Evolutionary conservation across 495 filamentous ascomycete species (phyloP).

Genomic region (Hyaloscypha variabilis): DNA sequence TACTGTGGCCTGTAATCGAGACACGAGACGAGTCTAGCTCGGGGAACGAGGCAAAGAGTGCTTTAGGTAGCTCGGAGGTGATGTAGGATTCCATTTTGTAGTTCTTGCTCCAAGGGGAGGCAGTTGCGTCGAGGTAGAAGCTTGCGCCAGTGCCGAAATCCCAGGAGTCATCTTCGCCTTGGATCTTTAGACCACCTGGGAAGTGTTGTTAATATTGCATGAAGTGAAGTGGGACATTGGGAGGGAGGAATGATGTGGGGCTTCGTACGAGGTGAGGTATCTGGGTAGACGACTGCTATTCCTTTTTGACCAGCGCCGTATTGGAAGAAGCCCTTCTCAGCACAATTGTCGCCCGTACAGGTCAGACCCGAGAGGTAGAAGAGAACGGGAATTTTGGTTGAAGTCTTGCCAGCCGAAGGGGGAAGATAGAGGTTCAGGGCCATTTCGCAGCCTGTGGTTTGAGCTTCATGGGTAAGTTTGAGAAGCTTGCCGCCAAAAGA

Average conservation of each 20-base stretch:
- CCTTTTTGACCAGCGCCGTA: slow-evolving; percentile 72
- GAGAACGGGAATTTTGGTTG: slow-evolving; percentile 74
- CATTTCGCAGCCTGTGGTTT: slow-evolving; percentile 69
- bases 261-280: slow-evolving; percentile 82
- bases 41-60: slow-evolving; percentile 68
- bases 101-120: slow-evolving; percentile 66
- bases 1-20: slow-evolving; percentile 88
- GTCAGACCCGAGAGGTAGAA: slow-evolving; percentile 95
- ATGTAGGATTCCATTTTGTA: slow-evolving; percentile 97
- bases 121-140: slow-evolving; percentile 93
- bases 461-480: slow-evolving; percentile 85
- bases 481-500: slow-evolving; percentile 94
- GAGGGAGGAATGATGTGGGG: not conserved
- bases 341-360: slow-evolving; percentile 93
- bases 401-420: slow-evolving; percentile 44
- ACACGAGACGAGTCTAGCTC: slow-evolving; percentile 68
- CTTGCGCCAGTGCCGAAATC: slow-evolving; percentile 92
- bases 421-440: slow-evolving; percentile 74
- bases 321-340: slow-evolving; percentile 97
- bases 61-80: slow-evolving; percentile 74
- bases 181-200: slow-evolving; percentile 66
- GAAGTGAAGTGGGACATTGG: not conserved
- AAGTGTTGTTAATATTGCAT: slow-evolving; percentile 15
- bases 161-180: slow-evolving; percentile 80
- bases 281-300: slow-evolving; percentile 89